Evolutionary conservation across 495 filamentous ascomycete genomes (phyloP).

Genomic region (Annulohypoxylon nitens): DNA sequence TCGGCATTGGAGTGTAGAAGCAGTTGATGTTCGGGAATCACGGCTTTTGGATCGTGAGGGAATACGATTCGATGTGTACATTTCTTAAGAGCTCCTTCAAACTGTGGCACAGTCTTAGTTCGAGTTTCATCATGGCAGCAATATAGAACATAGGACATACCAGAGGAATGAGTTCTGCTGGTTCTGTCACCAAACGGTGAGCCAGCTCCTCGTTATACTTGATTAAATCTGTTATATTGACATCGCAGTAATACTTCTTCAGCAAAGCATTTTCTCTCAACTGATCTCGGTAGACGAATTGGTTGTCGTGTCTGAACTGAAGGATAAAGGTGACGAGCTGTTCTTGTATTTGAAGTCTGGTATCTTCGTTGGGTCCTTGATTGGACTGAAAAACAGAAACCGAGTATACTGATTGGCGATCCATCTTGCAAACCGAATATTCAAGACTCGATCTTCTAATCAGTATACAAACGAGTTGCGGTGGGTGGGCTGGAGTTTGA

Average conservation of each 20-base stretch:
- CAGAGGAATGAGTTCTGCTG: slow-evolving; percentile 90
- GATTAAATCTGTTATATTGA: slow-evolving; percentile 96
- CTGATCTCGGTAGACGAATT: slow-evolving; percentile 98
- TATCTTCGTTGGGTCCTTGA: slow-evolving; percentile 67
- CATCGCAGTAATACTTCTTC: slow-evolving; percentile 95
- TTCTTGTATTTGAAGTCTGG: slow-evolving; percentile 68
- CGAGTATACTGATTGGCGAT: slow-evolving; percentile 87
- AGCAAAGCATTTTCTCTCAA: slow-evolving; percentile 94
- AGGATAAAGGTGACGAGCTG: slow-evolving; percentile 86
- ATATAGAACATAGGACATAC: too few relatives aligned
- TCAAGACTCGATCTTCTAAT: not conserved
- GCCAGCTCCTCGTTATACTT: slow-evolving; percentile 97
- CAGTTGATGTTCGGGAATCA: slow-evolving; percentile 91
- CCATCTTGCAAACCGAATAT: slow-evolving; percentile 69
- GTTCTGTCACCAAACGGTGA: slow-evolving; percentile 89
- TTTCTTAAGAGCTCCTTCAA: slow-evolving; percentile 88
- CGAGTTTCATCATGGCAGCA: too few relatives aligned
- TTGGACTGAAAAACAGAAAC: slow-evolving; percentile 81
- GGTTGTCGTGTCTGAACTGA: slow-evolving; percentile 94
- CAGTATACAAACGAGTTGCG: slow-evolving; percentile 8
- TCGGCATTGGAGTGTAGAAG: slow-evolving; percentile 93
- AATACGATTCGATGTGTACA: slow-evolving; percentile 93
- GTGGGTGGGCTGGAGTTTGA: not conserved
- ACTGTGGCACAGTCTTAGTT: slow-evolving; percentile 67
- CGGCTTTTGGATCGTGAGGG: slow-evolving; percentile 74